These are phyloP conservation scores for Cytauxzoon felis DNA, from an alignment of 169 alveolate genomes.

Conservation along the genomic window DNA sequence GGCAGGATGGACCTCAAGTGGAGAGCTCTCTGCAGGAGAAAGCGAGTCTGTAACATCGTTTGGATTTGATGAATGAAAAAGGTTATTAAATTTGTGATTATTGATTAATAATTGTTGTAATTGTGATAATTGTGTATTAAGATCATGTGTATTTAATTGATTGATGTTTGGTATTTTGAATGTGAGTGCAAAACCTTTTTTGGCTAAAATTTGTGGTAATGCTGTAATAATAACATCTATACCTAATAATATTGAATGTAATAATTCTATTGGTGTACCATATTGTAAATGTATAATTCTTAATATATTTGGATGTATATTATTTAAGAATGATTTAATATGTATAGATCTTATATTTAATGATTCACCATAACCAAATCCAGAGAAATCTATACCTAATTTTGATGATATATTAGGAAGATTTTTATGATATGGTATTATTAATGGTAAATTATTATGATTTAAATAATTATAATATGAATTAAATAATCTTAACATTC, in stretches of 20 bases:
- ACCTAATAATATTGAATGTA: conserved; percentile 62
- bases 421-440: too few relatives aligned
- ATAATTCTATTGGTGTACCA: conserved; percentile 63
- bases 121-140: too few relatives aligned
- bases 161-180: conserved; percentile 8
- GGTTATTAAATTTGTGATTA: too few relatives aligned
- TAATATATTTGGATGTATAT: conserved; percentile 29
- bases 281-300: conserved; percentile 54
- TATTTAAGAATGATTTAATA: conserved; percentile 1
- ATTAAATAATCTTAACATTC: background rate
- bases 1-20: too few relatives aligned
- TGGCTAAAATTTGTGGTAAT: conserved; percentile 54
- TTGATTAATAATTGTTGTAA: too few relatives aligned
- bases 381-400: conserved; percentile 2
- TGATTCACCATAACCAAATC: conserved; percentile 24
- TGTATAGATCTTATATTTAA: conserved; percentile 2
- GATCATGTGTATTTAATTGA: background rate
- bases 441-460: too few relatives aligned
- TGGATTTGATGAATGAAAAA: too few relatives aligned
- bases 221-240: conserved; percentile 60
- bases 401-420: too few relatives aligned
- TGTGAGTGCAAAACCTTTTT: conserved; percentile 54
- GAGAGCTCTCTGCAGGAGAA: too few relatives aligned
- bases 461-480: too few relatives aligned
- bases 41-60: too few relatives aligned